Evolutionary conservation across 2,329 filamentous ascomycete species (phyloP), one percentile per base, ranked within the genome.

Genomic region (Metarhizium brunneum): DNA sequence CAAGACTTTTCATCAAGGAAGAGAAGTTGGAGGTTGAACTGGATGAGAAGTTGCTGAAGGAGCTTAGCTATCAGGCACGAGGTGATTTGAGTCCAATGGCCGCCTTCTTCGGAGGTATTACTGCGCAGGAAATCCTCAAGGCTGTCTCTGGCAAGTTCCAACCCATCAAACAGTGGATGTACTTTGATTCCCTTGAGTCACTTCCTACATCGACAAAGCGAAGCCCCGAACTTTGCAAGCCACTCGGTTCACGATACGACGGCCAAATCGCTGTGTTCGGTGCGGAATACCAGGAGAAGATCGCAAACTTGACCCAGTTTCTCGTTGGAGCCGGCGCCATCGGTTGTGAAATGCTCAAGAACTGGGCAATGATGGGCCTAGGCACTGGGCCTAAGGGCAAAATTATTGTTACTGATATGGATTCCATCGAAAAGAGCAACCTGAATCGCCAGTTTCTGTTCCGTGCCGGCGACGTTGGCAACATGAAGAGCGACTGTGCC

Each of bases 351-450:
- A 99, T 97, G 88, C 77, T 99, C 63, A 99, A 99, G 83, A 97
- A 97, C 72, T 99, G 94, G 92, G 92, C 95, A 40, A 95, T 99
- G 92, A 95, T 97, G 70, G 94, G 94, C 62, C 78, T 99, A 35
- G 92, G 87, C 48, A 89, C 88, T 49, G 94, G 94, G 4, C 89
- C 90, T 3, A 82, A 91, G 51, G 94, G 94, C 65, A 87, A 88
- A 71, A 95, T 99, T 65, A 90, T 78, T 57, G 88, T 99, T 52
- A 97, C 95, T 14, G 94, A 99, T 69, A 97, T 96, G 85, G 94
- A 99, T 68, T 92, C 92, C 54, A 99, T 99, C 64, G 94, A 99
- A 75, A 96, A 92, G 82, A 97, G 92, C 76, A 99, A 99, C 69
- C 78, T 99, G 53, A 99, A 99, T 77, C 83, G 94, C 47, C 94